Evolutionary conservation across 306 rosid genomes (phyloP).

Genomic region (Benincasa hispida): DNA sequence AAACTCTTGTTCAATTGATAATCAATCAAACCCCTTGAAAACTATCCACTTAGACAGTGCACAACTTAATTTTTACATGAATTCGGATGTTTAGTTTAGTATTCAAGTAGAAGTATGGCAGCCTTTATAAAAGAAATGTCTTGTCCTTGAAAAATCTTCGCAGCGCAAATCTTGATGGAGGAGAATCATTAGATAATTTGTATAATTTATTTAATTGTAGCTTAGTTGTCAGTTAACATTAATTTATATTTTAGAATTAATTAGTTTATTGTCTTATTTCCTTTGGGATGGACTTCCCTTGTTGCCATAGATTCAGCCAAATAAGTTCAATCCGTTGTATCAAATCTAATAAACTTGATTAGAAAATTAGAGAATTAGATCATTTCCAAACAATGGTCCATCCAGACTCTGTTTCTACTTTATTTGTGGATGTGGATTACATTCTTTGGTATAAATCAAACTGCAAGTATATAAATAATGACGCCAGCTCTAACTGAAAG

Average conservation of each 20-base stretch:
- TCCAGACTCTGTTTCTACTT: background rate
- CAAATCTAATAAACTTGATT: background rate
- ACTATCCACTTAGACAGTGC: background rate
- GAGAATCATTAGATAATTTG: no score
- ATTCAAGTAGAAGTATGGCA: background rate
- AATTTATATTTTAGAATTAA: no score
- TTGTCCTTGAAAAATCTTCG: background rate
- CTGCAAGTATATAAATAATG: background rate
- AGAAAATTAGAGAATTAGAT: background rate
- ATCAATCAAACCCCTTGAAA: background rate
- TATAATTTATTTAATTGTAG: no score
- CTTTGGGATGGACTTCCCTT: no score
- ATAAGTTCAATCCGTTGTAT: no score
- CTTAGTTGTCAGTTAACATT: no score
- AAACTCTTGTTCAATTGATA: background rate
- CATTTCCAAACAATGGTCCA: background rate
- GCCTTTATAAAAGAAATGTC: background rate
- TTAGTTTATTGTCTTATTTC: no score
- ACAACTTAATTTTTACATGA: background rate
- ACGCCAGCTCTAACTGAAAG: background rate
- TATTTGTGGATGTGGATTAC: background rate
- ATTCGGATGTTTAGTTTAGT: background rate
- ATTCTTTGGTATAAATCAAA: background rate
- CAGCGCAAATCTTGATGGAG: background rate
- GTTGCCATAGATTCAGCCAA: no score